These are phyloP conservation scores for Neurospora sp. DNA, from an alignment of 495 filamentous ascomycete species.

Conservation along the genomic window DNA sequence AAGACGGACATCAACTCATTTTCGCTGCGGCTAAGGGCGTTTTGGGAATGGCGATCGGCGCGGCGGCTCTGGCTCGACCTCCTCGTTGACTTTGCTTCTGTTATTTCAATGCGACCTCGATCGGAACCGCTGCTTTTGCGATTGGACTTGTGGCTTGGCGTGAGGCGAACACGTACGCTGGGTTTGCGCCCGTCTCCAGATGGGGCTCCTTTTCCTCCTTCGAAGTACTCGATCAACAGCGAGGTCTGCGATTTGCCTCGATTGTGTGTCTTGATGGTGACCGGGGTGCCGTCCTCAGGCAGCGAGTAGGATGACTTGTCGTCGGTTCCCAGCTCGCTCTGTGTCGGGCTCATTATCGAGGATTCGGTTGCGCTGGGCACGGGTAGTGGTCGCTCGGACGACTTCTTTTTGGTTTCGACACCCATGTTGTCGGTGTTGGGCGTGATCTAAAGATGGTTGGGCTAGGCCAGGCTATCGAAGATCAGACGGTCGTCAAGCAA, in stretches of 20 bases:
- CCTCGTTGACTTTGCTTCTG: constrained; percentile 51
- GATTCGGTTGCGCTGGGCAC: constrained; percentile 72
- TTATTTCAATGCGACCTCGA: constrained; percentile 61
- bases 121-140: constrained; percentile 40
- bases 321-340: constrained; percentile 58
- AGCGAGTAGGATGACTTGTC: constrained; percentile 66
- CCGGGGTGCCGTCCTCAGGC: constrained; percentile 87
- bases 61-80: constrained; percentile 47
- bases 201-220: constrained; percentile 58
- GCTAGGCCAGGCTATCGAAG: background rate
- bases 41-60: constrained; percentile 42
- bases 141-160: constrained; percentile 49
- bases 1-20: constrained; percentile 25
- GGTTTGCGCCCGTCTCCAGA: constrained; percentile 54
- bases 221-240: constrained; percentile 96
- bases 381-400: constrained; percentile 49
- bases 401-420: constrained; percentile 49
- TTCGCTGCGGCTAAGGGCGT: constrained; percentile 35
- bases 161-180: constrained; percentile 91
- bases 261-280: constrained; percentile 75
- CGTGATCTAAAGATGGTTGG: background rate
- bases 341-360: constrained; percentile 37
- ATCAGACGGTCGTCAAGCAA: background rate
- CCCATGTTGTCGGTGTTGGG: constrained; percentile 48
- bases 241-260: constrained; percentile 75